Conservation (phyloP, 306 rosid species). For the Citrullus colocynthis region DNA sequence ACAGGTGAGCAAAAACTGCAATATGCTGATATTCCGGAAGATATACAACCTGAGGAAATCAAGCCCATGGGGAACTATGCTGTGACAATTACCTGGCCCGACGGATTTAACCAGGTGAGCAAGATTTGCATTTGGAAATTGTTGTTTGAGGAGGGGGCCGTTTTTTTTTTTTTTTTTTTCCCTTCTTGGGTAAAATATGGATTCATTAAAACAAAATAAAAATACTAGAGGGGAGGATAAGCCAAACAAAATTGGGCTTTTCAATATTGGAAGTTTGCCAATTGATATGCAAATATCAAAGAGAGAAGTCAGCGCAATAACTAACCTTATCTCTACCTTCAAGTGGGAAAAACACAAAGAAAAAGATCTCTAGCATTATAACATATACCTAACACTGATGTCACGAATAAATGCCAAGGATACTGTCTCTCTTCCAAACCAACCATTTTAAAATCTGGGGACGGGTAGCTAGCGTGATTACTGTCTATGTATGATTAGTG, state of each 20-base stretch:
- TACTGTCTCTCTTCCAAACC: conserved; percentile 1
- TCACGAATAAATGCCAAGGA: background rate
- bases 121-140: background rate
- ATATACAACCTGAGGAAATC: conserved; percentile 87
- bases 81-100: conserved; percentile 86
- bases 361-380: conserved; percentile 1
- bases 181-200: background rate
- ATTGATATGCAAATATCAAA: background rate
- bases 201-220: background rate
- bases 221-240: background rate
- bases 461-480: background rate
- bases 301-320: background rate
- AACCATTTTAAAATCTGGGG: conserved; percentile 8
- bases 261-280: background rate
- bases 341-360: conserved; percentile 5
- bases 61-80: conserved; percentile 96
- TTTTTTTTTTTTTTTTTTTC: background rate
- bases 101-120: conserved; percentile 84
- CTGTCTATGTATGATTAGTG: background rate
- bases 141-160: background rate
- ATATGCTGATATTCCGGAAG: conserved; percentile 65
- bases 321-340: conserved; percentile 10
- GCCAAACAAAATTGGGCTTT: background rate
- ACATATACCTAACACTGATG: conserved; percentile 7
- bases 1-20: conserved; percentile 89